A percentile compares a stretch with the other conserved stretches of the same genome.
Evolutionary conservation across 345 rosid species (phyloP).

Genomic region (Pistacia atlantica): DNA sequence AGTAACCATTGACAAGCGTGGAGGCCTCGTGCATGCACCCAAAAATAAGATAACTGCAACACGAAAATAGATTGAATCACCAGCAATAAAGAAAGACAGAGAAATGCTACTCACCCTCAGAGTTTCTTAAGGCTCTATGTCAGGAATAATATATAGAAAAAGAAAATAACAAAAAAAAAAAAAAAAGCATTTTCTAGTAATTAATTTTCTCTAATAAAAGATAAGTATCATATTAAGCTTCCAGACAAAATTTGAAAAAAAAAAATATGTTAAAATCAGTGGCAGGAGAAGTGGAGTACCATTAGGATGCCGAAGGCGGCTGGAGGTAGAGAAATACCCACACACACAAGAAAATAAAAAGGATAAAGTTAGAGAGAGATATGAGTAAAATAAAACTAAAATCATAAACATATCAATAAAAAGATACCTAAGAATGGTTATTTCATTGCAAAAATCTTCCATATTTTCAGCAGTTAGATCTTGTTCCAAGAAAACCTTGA

Average conservation of each 20-base stretch:
- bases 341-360: constrained; percentile 25
- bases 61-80: constrained; percentile 21
- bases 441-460: constrained; percentile 99
- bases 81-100: constrained; percentile 20
- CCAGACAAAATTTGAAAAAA: constrained; percentile 14
- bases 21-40: constrained; percentile 98
- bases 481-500: constrained; percentile 95
- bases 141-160: neutral
- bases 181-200: neutral
- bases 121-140: constrained; percentile 11
- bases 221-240: neutral
- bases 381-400: constrained; percentile 23
- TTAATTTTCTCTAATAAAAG: neutral
- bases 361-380: constrained; percentile 37
- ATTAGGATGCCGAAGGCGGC: constrained; percentile 97
- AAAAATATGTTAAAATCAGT: neutral
- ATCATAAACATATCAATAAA: constrained; percentile 25
- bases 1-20: constrained; percentile 87
- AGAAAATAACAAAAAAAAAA: neutral
- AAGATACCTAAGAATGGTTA: constrained; percentile 87
- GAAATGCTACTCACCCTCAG: neutral
- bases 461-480: constrained; percentile 95
- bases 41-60: constrained; percentile 90
- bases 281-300: constrained; percentile 49
- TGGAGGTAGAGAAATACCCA: constrained; percentile 41